phyloP scores from a whole-genome alignment of 495 filamentous ascomycete genomes.

The Penicillium nucicola region DNA sequence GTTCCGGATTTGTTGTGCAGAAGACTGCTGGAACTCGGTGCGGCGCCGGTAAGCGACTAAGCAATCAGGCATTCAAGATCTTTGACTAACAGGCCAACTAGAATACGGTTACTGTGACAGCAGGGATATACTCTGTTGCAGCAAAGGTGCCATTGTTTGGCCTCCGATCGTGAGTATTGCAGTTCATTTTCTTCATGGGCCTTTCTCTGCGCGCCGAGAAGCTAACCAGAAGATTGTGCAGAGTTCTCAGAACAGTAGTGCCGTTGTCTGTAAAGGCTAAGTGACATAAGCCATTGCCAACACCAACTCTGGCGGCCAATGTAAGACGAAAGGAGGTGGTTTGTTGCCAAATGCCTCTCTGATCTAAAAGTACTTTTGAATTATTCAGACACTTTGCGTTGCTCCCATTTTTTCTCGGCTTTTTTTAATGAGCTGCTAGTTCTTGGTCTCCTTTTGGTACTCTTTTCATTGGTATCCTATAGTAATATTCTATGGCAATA shows the following conservation, averaged over 20 bases:
- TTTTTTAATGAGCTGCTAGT: too few relatives aligned
- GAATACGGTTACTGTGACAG: not conserved
- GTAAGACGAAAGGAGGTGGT: not conserved
- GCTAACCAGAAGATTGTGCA: not conserved
- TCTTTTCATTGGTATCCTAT: too few relatives aligned
- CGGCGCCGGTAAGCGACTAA: not conserved
- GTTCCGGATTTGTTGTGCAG: not conserved
- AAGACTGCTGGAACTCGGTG: not conserved
- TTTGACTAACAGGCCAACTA: not conserved
- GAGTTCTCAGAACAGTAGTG: not conserved
- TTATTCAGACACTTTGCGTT: too few relatives aligned
- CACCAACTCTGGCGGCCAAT: not conserved
- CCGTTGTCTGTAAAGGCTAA: not conserved
- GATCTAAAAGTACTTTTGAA: too few relatives aligned
- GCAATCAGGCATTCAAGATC: not conserved
- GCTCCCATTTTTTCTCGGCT: too few relatives aligned
- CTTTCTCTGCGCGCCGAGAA: not conserved
- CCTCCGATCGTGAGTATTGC: conserved; percentile 1
- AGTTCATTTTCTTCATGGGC: not conserved
- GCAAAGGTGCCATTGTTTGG: conserved; percentile 1
- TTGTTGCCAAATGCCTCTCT: too few relatives aligned
- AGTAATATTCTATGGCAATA: too few relatives aligned
- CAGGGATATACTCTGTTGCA: not conserved
- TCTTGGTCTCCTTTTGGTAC: too few relatives aligned
- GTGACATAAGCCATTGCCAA: conserved; percentile 2